A percentile compares a stretch with the other conserved stretches of the same genome.
These are phyloP conservation scores for Sporisorium graminicola DNA, from an alignment of 1,284 basidiomycete species.

Conservation along the genomic window DNA sequence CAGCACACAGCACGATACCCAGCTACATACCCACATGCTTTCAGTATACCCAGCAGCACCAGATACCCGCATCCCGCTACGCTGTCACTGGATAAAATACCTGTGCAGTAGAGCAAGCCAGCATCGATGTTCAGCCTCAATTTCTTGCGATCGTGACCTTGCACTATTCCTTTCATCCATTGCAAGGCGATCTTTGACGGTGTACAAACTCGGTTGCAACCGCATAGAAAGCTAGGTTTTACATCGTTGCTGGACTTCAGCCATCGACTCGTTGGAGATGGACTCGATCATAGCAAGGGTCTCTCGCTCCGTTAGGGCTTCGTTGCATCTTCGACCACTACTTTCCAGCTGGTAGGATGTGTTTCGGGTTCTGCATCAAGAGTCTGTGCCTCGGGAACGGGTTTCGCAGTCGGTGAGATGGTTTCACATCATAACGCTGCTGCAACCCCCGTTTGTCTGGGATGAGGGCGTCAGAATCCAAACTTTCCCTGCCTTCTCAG, in stretches of 20 bases:
- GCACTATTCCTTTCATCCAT: not conserved
- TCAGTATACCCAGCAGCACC: not conserved
- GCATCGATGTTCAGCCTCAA: too few relatives aligned
- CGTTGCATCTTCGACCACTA: not conserved
- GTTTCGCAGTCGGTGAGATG: not conserved
- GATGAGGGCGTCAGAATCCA: slow-evolving; percentile 45
- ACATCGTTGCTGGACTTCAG: not conserved
- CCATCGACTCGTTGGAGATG: not conserved
- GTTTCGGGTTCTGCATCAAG: slow-evolving; percentile 40
- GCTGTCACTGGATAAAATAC: not conserved
- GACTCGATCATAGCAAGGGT: not conserved
- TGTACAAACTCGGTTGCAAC: too few relatives aligned
- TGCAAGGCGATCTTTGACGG: not conserved
- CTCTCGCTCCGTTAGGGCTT: not conserved
- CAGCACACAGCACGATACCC: not conserved
- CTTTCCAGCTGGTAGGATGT: slow-evolving; percentile 38
- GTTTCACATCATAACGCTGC: not conserved
- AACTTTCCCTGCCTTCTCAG: slow-evolving; percentile 29
- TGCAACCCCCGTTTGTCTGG: slow-evolving; percentile 35
- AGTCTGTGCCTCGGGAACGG: slow-evolving; percentile 55
- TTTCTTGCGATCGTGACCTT: not conserved
- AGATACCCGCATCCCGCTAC: not conserved
- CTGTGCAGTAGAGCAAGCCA: not conserved
- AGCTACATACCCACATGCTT: not conserved
- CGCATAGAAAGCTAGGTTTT: not conserved